phyloP scores from a whole-genome alignment of 75 land plant species.

The Pinus tabuliformis region DNA sequence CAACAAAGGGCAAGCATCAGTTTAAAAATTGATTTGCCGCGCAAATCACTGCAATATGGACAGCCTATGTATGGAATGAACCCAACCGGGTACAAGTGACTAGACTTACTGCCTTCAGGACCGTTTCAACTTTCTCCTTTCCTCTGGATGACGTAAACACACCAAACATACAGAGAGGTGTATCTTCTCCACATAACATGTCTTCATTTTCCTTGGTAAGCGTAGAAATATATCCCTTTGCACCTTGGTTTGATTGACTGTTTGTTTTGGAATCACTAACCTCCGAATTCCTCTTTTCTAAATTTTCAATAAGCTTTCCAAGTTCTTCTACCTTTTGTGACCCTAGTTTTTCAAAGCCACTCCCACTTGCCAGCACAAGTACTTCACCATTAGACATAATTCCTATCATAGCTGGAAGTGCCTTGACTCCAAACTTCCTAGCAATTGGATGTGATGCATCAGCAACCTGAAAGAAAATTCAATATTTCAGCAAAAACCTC shows the following conservation, averaged over 20 bases:
- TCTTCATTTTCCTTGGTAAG: constrained; percentile 50
- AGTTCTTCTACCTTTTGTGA: constrained; percentile 52
- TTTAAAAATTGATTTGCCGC: not conserved
- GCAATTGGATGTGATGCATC: constrained; percentile 38
- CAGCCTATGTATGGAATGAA: not conserved
- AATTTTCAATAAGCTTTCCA: constrained; percentile 47
- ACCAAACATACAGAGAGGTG: constrained; percentile 78
- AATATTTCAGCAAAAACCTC: not conserved
- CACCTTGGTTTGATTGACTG: constrained; percentile 17
- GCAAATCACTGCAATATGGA: not conserved
- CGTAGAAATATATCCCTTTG: constrained; percentile 22
- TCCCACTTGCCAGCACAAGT: constrained; percentile 36
- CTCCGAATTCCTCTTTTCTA: constrained; percentile 68
- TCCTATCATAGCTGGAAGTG: constrained; percentile 81
- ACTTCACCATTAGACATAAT: constrained; percentile 60
- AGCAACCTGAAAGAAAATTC: constrained; percentile 50
- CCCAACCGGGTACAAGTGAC: not conserved
- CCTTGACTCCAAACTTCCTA: constrained; percentile 54
- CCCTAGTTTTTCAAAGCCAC: constrained; percentile 41
- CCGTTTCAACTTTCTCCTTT: constrained; percentile 47
- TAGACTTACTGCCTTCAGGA: constrained; percentile 48
- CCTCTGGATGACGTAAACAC: constrained; percentile 53
- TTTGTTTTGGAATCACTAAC: constrained; percentile 19
- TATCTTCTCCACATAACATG: constrained; percentile 51
- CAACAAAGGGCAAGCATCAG: not conserved